These are phyloP conservation scores for Luffa acutangula DNA, from an alignment of 306 rosid species.

Conservation along the genomic window DNA sequence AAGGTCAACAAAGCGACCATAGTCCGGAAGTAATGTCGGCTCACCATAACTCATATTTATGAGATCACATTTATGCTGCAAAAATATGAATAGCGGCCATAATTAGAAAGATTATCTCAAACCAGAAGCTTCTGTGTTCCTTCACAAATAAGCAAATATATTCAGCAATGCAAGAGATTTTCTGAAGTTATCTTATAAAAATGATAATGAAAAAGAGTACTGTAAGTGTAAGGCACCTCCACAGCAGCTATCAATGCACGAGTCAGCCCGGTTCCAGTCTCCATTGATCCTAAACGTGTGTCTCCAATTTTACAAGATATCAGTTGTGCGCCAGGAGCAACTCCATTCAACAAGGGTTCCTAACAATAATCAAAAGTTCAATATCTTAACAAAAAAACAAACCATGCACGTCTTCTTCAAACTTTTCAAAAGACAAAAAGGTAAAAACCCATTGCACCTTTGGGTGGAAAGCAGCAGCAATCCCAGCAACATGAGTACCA, in stretches of 20 bases:
- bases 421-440: neutral
- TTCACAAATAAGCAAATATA: neutral
- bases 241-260: constrained; percentile 93
- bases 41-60: constrained; percentile 98
- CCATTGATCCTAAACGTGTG: constrained; percentile 88
- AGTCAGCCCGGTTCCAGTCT: constrained; percentile 93
- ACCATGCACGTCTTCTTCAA: neutral
- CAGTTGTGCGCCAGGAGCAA: constrained; percentile 97
- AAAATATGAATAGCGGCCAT: constrained; percentile 11
- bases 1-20: constrained; percentile 97
- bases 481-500: constrained; percentile 97
- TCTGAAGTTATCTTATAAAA: neutral
- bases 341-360: constrained; percentile 97
- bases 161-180: neutral
- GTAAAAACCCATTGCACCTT: constrained; percentile 47
- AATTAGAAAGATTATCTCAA: neutral
- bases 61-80: constrained; percentile 95
- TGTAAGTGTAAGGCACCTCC: constrained; percentile 44
- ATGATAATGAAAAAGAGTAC: constrained; percentile 10
- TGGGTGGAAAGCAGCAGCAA: constrained; percentile 84
- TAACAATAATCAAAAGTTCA: constrained; percentile 26
- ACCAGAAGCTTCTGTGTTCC: neutral
- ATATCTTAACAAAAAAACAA: neutral
- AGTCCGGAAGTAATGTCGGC: constrained; percentile 77
- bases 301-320: constrained; percentile 99